Base-by-base conservation (phyloP, 495 filamentous ascomycete genomes). In the Lepraria neglecta region DNA sequence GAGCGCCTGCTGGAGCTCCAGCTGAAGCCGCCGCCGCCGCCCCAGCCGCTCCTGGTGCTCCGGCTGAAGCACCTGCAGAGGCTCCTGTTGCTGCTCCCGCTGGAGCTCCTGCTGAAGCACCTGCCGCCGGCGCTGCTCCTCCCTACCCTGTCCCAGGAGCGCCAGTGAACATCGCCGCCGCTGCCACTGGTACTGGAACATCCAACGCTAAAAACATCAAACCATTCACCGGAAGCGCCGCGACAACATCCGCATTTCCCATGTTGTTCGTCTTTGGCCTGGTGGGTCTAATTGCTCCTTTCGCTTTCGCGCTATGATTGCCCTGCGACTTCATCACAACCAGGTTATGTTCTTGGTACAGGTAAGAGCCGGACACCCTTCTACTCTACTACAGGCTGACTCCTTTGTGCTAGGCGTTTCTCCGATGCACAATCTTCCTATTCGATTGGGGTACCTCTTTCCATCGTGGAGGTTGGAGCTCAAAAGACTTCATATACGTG, bases 71-170 rank as follows among this genome's bases (percentile, higher is more conserved):
- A 24, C n/a, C 21, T n/a, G 38, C 30, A 43, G 40, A 43, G 24
- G 21, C 56, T 46, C 30, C 63, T 50, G 48, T 57, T 43, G 24
- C 28, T 17, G 54, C 14, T 3, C 44, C 54, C 11, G 44, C 53
- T 6, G 60, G 28, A 59, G 30, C 50, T 31, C 48, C 64, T 11
- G 64, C 58, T 52, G 57, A 47, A 35, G 35, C 47, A n/a, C 38
- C 73, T 19, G 70, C 72, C 56, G 59, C 35, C 6, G 59, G 51
- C n/a, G 28, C 46, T 24, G 44, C 28, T 28, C 47, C 60, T 45
- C 27, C 53, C 35, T 58, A 54, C 30, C 56, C 62, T 38, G 35
- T 57, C n/a, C 42, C 60, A 56, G 38, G 42, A 51, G 62, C 64
- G 40, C 60, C 56, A 42, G 60, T 38, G 11, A 27, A 17, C 51